Conservation (phyloP, 2,329 filamentous ascomycete species). For the Fusarium sp. region DNA sequence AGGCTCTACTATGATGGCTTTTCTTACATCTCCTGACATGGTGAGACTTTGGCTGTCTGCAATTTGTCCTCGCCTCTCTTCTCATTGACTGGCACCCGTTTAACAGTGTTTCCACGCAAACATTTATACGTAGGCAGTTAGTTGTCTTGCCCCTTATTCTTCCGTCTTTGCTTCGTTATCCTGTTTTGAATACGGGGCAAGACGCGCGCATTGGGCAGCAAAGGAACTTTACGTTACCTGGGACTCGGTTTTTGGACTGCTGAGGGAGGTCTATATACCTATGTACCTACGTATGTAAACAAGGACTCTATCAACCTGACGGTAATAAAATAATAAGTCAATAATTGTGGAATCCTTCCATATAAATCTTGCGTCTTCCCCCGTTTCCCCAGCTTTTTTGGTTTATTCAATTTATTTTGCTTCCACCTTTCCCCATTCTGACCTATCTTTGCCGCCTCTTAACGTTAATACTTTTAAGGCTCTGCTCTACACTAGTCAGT, state of each 20-base stretch:
- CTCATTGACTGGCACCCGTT: slow-evolving; percentile 32
- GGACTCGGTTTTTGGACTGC: slow-evolving; percentile 24
- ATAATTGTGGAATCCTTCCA: slow-evolving; percentile 22
- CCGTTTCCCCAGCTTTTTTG: slow-evolving; percentile 30
- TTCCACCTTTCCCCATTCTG: slow-evolving; percentile 11
- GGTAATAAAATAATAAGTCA: neutral
- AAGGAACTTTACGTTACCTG: slow-evolving; percentile 42
- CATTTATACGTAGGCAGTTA: slow-evolving; percentile 1
- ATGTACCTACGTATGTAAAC: slow-evolving; percentile 39
- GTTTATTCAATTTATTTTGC: slow-evolving; percentile 17
- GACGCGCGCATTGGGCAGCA: slow-evolving; percentile 47
- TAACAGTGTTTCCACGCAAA: slow-evolving; percentile 1
- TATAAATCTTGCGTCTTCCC: slow-evolving; percentile 24
- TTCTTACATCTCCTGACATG: slow-evolving; percentile 43
- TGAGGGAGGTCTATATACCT: slow-evolving; percentile 4
- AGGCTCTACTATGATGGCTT: slow-evolving; percentile 4
- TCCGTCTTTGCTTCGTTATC: slow-evolving; percentile 35
- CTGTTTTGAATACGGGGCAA: slow-evolving; percentile 28
- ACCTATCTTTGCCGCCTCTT: slow-evolving; percentile 3
- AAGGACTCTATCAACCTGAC: slow-evolving; percentile 18
- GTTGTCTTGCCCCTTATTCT: slow-evolving; percentile 32
- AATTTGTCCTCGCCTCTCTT: slow-evolving; percentile 31
- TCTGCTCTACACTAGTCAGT: neutral
- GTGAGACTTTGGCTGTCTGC: slow-evolving; percentile 41
- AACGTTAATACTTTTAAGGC: neutral